Evolutionary conservation across 2,329 filamentous ascomycete species (phyloP), one percentile per base, ranked within the genome.

Genomic region (Trichoderma breve): DNA sequence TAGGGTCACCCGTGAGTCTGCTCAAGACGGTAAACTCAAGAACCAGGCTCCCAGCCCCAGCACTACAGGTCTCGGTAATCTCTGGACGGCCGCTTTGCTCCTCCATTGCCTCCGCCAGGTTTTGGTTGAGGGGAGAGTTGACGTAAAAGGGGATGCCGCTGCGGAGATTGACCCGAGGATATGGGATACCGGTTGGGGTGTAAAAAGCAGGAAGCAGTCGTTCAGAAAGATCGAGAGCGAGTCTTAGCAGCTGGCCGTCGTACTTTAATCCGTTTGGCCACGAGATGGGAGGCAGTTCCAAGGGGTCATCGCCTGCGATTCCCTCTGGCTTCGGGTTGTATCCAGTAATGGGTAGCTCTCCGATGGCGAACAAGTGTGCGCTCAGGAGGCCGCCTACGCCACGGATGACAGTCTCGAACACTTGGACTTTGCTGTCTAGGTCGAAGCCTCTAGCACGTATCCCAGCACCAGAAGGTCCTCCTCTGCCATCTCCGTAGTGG

Each of bases 331-430:
- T 81, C 4, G 93, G 89, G 2, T 88, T 78, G 79, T 98, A 98
- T 47, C 92, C 92, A 15, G 86, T 84, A 70, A 98, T 97, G 1
- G 96, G 96, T 71, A 99, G 83, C 71, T 97, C 94, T 39, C 95
- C 96, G 26, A 94, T 86, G 14, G 96, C 95, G 80, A 99, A 99
- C 55, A 98, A 84, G 83, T 99, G 96, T 2, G 95, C 94, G 78
- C 95, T 98, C 75, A 99, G 83, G 71, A 99, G 84, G 0, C 96
- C 96, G 15, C 96, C 96, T 60, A 97, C 89, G 18, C 95, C 96
- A 72, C 96, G 89, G 76, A 99, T 99, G 43, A 97, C 95, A 0
- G 95, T 98, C 84, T 99, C 96, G 78, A 99, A 99, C 51, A 99
- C 94, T 83, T 99, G 95, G 2, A 99, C 96, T 82, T 98, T 99